Percentiles rank a stretch among this genome's conserved stretches.
Conservation (phyloP, 345 rosid genomes). For the Brassica cretica region DNA sequence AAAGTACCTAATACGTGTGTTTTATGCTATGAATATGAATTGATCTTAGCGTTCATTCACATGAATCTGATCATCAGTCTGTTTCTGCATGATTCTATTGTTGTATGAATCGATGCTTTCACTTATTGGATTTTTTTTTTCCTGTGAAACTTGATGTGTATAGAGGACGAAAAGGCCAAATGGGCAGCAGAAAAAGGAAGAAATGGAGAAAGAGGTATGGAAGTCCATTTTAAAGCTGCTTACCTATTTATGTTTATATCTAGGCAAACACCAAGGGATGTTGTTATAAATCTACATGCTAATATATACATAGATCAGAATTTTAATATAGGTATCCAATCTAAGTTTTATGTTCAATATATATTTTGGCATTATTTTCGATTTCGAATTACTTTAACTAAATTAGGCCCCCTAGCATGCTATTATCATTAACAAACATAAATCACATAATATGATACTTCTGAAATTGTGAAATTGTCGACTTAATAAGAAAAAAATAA, state of each 20-base stretch:
- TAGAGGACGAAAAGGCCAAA: constrained; percentile 69
- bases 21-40: neutral
- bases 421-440: neutral
- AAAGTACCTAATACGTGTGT: neutral
- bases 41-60: neutral
- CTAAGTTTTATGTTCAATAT: neutral
- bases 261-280: constrained; percentile 34
- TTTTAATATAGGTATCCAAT: constrained; percentile 6
- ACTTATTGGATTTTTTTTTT: neutral
- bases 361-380: neutral
- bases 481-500: neutral
- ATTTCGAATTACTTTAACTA: neutral
- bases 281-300: constrained; percentile 9
- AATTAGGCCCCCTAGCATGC: neutral
- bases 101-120: neutral
- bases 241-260: constrained; percentile 16
- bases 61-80: neutral
- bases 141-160: constrained; percentile 2
- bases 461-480: neutral
- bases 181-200: constrained; percentile 71
- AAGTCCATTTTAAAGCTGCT: constrained; percentile 23
- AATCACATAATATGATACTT: neutral
- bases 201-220: constrained; percentile 83
- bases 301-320: neutral
- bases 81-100: neutral